Evolutionary conservation across 169 alveolate species (phyloP).

Genomic region (Babesia divergens): DNA sequence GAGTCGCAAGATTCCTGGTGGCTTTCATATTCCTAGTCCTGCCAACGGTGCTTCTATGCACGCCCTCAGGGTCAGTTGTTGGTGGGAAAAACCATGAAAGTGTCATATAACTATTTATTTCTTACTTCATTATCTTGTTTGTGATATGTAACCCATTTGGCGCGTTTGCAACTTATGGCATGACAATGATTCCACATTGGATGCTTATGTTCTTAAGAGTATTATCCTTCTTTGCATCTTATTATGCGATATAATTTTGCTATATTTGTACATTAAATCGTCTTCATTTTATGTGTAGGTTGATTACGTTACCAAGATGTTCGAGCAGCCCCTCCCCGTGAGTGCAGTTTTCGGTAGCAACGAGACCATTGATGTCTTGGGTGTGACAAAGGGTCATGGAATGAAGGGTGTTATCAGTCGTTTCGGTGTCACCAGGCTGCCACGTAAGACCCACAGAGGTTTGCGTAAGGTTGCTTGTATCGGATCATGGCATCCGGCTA

Average conservation of each 20-base stretch:
- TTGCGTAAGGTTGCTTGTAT: conserved; percentile 99
- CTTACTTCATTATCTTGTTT: too few species aligned
- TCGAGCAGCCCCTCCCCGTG: conserved; percentile 96
- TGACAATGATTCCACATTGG: background rate
- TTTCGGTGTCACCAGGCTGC: conserved; percentile 98
- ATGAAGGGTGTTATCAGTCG: conserved; percentile 98
- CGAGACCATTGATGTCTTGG: conserved; percentile 97
- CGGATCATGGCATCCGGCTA: conserved; percentile 99
- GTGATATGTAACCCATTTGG: background rate
- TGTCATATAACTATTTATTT: conserved; percentile 19
- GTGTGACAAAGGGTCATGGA: conserved; percentile 99
- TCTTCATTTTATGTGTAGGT: conserved; percentile 69
- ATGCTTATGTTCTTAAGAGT: background rate
- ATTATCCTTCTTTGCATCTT: background rate
- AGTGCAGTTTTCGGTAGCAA: conserved; percentile 93
- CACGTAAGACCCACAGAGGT: conserved; percentile 99
- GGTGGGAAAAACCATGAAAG: conserved; percentile 66
- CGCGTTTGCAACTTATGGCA: background rate
- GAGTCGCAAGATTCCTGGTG: conserved; percentile 44
- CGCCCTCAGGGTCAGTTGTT: conserved; percentile 60
- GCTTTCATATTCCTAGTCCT: conserved; percentile 61
- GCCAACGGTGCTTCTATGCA: conserved; percentile 45
- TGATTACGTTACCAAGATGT: conserved; percentile 90
- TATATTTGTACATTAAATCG: background rate
- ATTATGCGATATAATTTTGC: background rate